Evolutionary conservation across 352 stramenopile species (phyloP).

Genomic region (Pythium monospermum): DNA sequence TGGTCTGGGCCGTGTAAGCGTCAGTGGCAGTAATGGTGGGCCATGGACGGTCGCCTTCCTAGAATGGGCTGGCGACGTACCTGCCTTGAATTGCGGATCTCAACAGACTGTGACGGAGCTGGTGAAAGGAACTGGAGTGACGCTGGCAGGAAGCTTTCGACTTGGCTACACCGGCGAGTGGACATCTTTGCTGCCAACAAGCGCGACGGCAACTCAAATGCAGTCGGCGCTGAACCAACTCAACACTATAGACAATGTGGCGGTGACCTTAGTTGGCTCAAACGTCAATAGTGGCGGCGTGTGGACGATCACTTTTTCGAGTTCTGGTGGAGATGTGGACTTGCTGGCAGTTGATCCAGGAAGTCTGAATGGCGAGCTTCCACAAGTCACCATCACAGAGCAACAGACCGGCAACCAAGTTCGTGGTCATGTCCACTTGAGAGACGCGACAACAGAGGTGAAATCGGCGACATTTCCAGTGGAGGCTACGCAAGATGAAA

Average conservation of each 20-base stretch:
- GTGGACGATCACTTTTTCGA: slow-evolving; percentile 46
- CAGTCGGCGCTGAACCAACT: slow-evolving; percentile 28
- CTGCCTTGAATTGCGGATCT: slow-evolving; percentile 29
- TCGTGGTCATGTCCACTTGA: slow-evolving; percentile 19
- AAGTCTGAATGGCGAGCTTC: slow-evolving; percentile 22
- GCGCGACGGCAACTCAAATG: slow-evolving; percentile 26
- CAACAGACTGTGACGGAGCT: slow-evolving; percentile 38
- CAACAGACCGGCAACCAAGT: slow-evolving; percentile 30
- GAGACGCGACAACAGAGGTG: slow-evolving; percentile 9
- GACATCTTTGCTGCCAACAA: slow-evolving; percentile 24
- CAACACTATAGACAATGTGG: slow-evolving; percentile 19
- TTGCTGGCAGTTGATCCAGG: slow-evolving; percentile 20
- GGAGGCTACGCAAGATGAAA: slow-evolving; percentile 12
- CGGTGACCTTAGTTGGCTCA: slow-evolving; percentile 10
- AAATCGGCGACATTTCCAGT: slow-evolving; percentile 22
- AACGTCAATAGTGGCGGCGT: slow-evolving; percentile 28
- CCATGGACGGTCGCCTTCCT: slow-evolving; percentile 42
- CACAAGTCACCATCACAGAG: slow-evolving; percentile 17
- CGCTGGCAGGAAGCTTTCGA: slow-evolving; percentile 29
- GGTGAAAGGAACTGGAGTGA: slow-evolving; percentile 25
- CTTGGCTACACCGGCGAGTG: slow-evolving; percentile 25
- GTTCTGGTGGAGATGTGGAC: slow-evolving; percentile 21
- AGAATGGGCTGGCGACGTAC: slow-evolving; percentile 35
- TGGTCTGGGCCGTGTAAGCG: slow-evolving; percentile 26
- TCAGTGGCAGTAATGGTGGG: slow-evolving; percentile 17